Evolutionary conservation across 2,329 filamentous ascomycete species (phyloP).

Genomic region (Leptographium procerum): DNA sequence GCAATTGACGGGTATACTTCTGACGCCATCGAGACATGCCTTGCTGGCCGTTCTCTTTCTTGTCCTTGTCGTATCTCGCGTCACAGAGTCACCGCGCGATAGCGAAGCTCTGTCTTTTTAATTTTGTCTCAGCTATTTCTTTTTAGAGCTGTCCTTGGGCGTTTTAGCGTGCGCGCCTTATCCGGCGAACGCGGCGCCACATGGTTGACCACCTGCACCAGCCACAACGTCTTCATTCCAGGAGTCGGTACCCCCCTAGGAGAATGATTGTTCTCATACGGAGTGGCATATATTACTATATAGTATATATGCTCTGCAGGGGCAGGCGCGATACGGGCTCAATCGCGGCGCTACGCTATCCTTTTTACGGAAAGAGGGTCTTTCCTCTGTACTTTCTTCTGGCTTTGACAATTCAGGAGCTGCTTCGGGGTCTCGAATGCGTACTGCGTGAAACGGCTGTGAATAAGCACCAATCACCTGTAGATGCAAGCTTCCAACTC

Average conservation of each 20-base stretch:
- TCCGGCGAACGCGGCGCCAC: neutral
- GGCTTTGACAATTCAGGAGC: neutral
- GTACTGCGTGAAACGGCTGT: neutral
- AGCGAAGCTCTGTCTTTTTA: neutral
- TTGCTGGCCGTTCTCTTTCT: neutral
- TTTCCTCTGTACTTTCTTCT: neutral
- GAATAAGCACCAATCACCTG: neutral
- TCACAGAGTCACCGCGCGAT: neutral
- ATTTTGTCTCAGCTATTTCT: neutral
- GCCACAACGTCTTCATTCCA: neutral
- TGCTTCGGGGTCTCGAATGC: neutral
- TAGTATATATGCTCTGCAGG: neutral
- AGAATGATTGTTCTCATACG: neutral
- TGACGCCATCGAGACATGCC: conserved; percentile 43
- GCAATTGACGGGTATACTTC: conserved; percentile 76
- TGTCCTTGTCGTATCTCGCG: neutral
- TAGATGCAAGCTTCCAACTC: neutral
- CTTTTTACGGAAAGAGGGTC: neutral
- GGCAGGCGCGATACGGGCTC: neutral
- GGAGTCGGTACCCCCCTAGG: neutral
- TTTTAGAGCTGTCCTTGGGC: neutral
- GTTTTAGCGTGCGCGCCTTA: neutral
- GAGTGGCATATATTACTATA: no score
- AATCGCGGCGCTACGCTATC: neutral
- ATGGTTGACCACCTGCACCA: neutral